Base-by-base conservation (phyloP, 345 rosid species). In the Arabis alpina region DNA sequence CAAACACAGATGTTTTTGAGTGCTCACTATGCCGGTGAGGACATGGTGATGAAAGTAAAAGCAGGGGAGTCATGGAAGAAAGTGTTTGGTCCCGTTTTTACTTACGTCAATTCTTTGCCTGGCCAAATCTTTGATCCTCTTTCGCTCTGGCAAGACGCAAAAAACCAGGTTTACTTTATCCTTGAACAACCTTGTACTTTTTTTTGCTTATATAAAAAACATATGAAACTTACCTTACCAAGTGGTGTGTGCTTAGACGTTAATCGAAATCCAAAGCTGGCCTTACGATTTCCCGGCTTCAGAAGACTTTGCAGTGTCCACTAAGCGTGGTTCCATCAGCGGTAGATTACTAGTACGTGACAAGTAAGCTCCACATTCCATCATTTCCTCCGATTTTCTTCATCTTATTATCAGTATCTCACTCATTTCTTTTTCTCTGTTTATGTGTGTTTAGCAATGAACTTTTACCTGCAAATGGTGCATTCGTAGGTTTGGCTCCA, bases 61-160 rank as follows among this genome's bases (percentile, higher is more conserved):
- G 74, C 74, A 13, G 89, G 79, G 16, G 98, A 93, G 80, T 72
- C 86, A 36, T 93, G 98, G 98, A 93, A 91, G 83, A 93, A 93
- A 73, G 92, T 89, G 39, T 85, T 93, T 57, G 94, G 98, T 24
- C 98, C 97, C 1, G 88, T 87, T 68, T 85, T 88, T 47, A 58
- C 88, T 60, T 91, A 88, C 68, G 71, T 93, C 9, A 93, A 93
- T 49, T 68, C 83, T 43, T 60, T 62, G 16, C 70, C 67, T 41
- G 42, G 71, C 11, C 78, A 80, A 41, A 71, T 50, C 37, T 61
- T 64, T 3, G 81, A 84, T 54, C 77, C 87, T 2, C 59, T 53
- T 65, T 76, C 37, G 39, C 82, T 93, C 3, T 93, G 98, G 98
- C 78, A 86, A 55, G 96, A 93, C 42, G 98, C 97, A 1, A 81